A percentile compares a stretch with the other conserved stretches of the same genome.
These are phyloP conservation scores for Triticum dicoccoides DNA, from an alignment of 176 grass and related monocot species.

Conservation along the genomic window DNA sequence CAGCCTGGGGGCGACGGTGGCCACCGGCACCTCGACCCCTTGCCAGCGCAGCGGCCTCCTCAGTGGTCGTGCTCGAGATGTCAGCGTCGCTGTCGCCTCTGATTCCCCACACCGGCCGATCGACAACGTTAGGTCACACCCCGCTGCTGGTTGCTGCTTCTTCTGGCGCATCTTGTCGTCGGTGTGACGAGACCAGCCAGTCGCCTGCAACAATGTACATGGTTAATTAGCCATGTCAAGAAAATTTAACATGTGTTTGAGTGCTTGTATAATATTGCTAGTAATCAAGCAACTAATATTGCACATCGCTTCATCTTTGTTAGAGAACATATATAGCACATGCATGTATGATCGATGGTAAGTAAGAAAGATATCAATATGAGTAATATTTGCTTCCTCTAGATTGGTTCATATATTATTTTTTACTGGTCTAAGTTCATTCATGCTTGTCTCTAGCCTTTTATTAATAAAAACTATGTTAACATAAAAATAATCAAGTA, in stretches of 20 bases:
- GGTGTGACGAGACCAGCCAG: not conserved
- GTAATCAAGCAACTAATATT: no score
- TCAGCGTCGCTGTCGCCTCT: conserved; percentile 24
- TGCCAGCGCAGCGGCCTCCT: not conserved
- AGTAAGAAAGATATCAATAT: not conserved
- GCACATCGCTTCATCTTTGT: no score
- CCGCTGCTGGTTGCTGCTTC: not conserved
- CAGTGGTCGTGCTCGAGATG: conserved; percentile 36
- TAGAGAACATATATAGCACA: not conserved
- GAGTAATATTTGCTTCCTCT: not conserved
- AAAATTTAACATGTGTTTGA: not conserved
- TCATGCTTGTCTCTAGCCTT: not conserved
- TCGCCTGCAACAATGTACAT: conserved; percentile 2
- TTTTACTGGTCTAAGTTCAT: not conserved
- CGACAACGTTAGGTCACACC: conserved; percentile 41
- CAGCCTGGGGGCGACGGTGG: not conserved
- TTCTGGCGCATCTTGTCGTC: not conserved
- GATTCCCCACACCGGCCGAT: conserved; percentile 29
- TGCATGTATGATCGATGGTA: not conserved
- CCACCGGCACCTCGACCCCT: not conserved
- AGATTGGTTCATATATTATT: not conserved
- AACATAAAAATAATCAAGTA: not conserved
- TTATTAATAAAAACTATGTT: no score
- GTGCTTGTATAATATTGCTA: not conserved
- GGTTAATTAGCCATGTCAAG: not conserved